A percentile compares a stretch with the other conserved stretches of the same genome.
phyloP scores from a whole-genome alignment of 495 filamentous ascomycete genomes.

The Glutinoglossum americanum region DNA sequence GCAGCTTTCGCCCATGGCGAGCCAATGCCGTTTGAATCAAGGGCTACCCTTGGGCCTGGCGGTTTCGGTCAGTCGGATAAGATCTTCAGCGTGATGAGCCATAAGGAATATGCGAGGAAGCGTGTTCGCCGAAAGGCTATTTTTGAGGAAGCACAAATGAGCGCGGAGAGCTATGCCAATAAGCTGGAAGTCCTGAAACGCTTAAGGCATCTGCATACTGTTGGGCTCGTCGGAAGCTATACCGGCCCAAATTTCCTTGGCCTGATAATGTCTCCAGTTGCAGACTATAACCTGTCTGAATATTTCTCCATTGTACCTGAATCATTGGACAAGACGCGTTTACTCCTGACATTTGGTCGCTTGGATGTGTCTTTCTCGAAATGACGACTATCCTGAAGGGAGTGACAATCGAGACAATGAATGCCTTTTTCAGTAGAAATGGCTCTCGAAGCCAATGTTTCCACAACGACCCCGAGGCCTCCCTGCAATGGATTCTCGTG shows the following conservation, averaged over 20 bases:
- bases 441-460: neutral
- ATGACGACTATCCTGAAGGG: constrained; percentile 20
- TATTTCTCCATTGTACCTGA: neutral
- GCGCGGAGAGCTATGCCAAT: constrained; percentile 5
- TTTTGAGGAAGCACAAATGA: constrained; percentile 1
- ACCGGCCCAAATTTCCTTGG: constrained; percentile 7
- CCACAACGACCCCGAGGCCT: neutral
- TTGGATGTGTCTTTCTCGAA: constrained; percentile 28
- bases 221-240: constrained; percentile 9
- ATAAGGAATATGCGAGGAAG: constrained; percentile 7
- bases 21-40: neutral
- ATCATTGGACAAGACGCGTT: neutral
- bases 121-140: constrained; percentile 1
- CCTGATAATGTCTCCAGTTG: constrained; percentile 9
- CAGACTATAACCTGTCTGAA: constrained; percentile 6
- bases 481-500: neutral
- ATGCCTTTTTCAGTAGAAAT: neutral
- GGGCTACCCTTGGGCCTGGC: neutral
- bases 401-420: constrained; percentile 2
- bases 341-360: constrained; percentile 23
- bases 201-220: constrained; percentile 6
- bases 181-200: constrained; percentile 7
- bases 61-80: neutral
- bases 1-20: neutral
- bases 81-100: constrained; percentile 3